Evolutionary conservation across 2,329 filamentous ascomycete species (phyloP).

Genomic region (Macroventuria anomochaeta): DNA sequence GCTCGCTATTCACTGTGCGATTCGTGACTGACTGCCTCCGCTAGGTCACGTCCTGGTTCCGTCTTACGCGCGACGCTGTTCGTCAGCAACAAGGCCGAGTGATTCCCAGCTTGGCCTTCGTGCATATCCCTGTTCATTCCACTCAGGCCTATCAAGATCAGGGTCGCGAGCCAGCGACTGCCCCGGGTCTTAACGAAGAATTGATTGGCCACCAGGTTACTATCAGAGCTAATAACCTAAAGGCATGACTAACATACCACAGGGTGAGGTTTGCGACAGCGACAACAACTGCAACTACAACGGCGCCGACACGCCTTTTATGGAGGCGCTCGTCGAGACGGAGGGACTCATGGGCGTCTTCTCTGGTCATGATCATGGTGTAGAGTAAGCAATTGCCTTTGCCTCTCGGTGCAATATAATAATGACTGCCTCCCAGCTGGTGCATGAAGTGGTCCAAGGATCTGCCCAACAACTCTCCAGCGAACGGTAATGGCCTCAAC

Average conservation of each 20-base stretch:
- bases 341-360: constrained; percentile 54
- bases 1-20: background rate
- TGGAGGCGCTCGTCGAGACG: constrained; percentile 64
- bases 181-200: constrained; percentile 50
- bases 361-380: constrained; percentile 71
- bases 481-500: constrained; percentile 53
- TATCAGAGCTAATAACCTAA: too few relatives aligned
- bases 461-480: constrained; percentile 36
- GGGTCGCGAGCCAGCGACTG: constrained; percentile 52
- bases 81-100: constrained; percentile 36
- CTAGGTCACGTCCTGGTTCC: constrained; percentile 40
- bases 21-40: background rate
- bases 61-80: constrained; percentile 23
- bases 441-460: constrained; percentile 51
- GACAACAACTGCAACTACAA: constrained; percentile 43
- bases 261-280: constrained; percentile 25
- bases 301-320: constrained; percentile 65
- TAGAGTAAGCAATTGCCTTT: constrained; percentile 24
- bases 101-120: constrained; percentile 61
- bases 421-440: constrained; percentile 20
- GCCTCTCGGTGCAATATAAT: background rate
- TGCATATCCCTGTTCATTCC: constrained; percentile 57
- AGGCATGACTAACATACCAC: too few relatives aligned
- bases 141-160: constrained; percentile 51
- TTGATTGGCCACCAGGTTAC: constrained; percentile 32